Percentiles rank a stretch among this genome's conserved stretches.
Evolutionary conservation across 371 early-diverging fungal genomes (phyloP).

Genomic region (Saksenaea oblongispora): DNA sequence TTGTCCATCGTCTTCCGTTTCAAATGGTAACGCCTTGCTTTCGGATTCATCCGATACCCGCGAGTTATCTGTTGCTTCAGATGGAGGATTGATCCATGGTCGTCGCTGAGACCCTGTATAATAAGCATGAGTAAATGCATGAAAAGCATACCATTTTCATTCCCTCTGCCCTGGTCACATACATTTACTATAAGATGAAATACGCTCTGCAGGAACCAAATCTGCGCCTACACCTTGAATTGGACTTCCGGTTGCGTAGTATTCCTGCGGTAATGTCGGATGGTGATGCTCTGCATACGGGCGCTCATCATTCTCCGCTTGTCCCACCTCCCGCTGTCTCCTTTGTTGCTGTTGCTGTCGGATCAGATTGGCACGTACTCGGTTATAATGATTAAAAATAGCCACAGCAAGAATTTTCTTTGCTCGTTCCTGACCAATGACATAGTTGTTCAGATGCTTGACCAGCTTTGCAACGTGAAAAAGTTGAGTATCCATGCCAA

Average conservation of each 20-base stretch:
- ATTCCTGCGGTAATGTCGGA: conserved; percentile 20
- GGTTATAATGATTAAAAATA: conserved; percentile 85
- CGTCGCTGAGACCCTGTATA: conserved; percentile 16
- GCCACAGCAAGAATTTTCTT: conserved; percentile 86
- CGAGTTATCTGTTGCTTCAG: conserved; percentile 11
- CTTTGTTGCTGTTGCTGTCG: not conserved
- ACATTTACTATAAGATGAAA: conserved; percentile 15
- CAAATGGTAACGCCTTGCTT: conserved; percentile 6
- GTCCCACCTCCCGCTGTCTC: not conserved
- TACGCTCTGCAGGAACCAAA: conserved; percentile 25
- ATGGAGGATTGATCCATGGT: conserved; percentile 32
- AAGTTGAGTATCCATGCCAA: not conserved
- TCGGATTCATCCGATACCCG: conserved; percentile 14
- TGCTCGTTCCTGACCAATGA: conserved; percentile 86
- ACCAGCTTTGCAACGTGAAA: conserved; percentile 60
- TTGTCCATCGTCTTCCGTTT: conserved; percentile 6
- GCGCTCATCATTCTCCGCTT: conserved; percentile 6
- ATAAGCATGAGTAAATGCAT: not conserved
- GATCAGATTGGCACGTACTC: conserved; percentile 68
- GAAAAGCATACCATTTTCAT: not conserved
- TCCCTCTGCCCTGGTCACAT: not conserved
- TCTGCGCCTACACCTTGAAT: conserved; percentile 22
- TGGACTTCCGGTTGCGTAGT: conserved; percentile 15
- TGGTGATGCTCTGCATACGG: conserved; percentile 21
- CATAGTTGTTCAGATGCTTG: conserved; percentile 80